phyloP scores from a whole-genome alignment of 805 yeast species.

The Candida sphagnicola region DNA sequence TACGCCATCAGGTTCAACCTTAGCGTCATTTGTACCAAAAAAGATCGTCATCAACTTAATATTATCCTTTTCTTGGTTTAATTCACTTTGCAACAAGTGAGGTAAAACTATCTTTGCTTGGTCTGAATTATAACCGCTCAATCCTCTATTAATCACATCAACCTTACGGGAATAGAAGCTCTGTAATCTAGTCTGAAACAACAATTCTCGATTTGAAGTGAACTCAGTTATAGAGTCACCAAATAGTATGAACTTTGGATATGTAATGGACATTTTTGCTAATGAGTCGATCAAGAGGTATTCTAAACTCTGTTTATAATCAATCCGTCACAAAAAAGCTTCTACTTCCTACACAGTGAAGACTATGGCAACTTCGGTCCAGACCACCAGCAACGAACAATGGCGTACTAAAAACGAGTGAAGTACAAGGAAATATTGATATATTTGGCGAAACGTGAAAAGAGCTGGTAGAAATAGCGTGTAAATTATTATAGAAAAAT shows the following conservation, averaged over 20 bases:
- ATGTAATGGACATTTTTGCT: slow-evolving; percentile 1
- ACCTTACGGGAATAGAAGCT: slow-evolving; percentile 51
- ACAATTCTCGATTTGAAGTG: slow-evolving; percentile 38
- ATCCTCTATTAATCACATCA: slow-evolving; percentile 74
- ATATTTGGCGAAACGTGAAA: too few relatives aligned
- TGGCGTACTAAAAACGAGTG: too few relatives aligned
- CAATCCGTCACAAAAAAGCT: too few relatives aligned
- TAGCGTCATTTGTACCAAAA: slow-evolving; percentile 76
- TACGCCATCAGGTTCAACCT: slow-evolving; percentile 8
- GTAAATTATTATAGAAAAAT: too few relatives aligned
- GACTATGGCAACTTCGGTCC: too few relatives aligned
- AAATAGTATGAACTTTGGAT: slow-evolving; percentile 51
- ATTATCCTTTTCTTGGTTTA: slow-evolving; percentile 12
- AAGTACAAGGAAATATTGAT: too few relatives aligned
- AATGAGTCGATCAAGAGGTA: too few relatives aligned
- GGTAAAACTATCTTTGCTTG: slow-evolving; percentile 44
- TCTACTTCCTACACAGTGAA: too few relatives aligned
- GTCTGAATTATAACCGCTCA: slow-evolving; percentile 67
- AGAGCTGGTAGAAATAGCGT: too few relatives aligned
- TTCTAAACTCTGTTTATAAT: too few relatives aligned
- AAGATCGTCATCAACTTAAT: slow-evolving; percentile 54
- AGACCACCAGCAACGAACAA: too few relatives aligned
- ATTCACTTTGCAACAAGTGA: slow-evolving; percentile 43
- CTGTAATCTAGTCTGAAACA: slow-evolving; percentile 48
- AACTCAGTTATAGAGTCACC: slow-evolving; percentile 72